Percentiles rank a stretch among this genome's conserved stretches.
Conservation (phyloP, 116 monocot species). For the Papilionanthe hybrid region DNA sequence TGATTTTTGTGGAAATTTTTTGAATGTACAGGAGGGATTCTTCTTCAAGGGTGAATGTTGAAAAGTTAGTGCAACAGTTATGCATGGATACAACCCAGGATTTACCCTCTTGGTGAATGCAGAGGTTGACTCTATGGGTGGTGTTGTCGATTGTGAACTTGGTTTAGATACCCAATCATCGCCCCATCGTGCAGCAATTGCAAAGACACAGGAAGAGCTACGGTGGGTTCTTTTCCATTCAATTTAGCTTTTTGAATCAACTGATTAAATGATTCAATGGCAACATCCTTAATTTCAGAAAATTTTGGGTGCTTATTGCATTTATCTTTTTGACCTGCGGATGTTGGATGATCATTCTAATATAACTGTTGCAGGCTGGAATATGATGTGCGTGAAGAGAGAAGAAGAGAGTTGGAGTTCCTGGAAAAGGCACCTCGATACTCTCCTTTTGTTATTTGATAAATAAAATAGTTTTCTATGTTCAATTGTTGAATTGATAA, state of each 20-base stretch:
- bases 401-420: constrained; percentile 93
- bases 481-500: not conserved
- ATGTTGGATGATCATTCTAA: not conserved
- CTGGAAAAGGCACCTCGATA: constrained; percentile 60
- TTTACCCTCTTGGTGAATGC: constrained; percentile 36
- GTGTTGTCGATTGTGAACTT: constrained; percentile 58
- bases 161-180: constrained; percentile 58
- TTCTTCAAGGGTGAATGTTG: constrained; percentile 1
- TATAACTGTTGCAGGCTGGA: constrained; percentile 51
- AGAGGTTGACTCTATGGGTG: constrained; percentile 81
- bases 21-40: constrained; percentile 5
- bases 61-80: constrained; percentile 14
- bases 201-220: constrained; percentile 78
- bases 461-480: constrained; percentile 2
- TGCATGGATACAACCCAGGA: constrained; percentile 37
- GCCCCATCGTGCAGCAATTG: constrained; percentile 66
- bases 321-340: not conserved
- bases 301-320: not conserved
- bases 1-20: not conserved
- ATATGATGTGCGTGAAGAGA: constrained; percentile 76
- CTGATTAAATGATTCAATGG: not conserved
- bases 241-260: not conserved
- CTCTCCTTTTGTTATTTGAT: not conserved
- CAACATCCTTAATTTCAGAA: not conserved
- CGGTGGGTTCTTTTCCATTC: constrained; percentile 28